Conservation (phyloP, 768 basidiomycete genomes). For the Mycena belliarum region DNA sequence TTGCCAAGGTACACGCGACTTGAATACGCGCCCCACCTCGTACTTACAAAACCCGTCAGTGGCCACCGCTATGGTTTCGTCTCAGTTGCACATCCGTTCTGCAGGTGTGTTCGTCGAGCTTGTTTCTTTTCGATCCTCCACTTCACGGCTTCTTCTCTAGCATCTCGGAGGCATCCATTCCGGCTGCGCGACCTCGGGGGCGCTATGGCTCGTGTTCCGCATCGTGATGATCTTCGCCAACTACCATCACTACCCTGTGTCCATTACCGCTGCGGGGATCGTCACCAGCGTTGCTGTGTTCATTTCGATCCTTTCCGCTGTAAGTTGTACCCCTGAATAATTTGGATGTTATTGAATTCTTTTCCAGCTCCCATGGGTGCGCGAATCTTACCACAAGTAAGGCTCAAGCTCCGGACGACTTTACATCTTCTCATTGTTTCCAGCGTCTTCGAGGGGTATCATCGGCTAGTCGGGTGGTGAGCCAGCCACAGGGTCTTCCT, state of each 20-base stretch:
- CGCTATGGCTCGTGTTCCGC: constrained; percentile 70
- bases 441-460: constrained; percentile 80
- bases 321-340: background rate
- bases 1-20: constrained; percentile 62
- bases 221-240: constrained; percentile 54
- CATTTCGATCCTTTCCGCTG: constrained; percentile 61
- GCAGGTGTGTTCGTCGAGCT: constrained; percentile 1
- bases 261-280: constrained; percentile 62
- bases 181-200: constrained; percentile 77
- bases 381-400: constrained; percentile 82
- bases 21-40: background rate
- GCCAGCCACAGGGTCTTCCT: constrained; percentile 8
- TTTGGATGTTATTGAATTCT: background rate
- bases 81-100: constrained; percentile 72
- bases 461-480: constrained; percentile 81
- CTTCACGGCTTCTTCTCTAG: constrained; percentile 29
- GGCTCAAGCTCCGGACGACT: constrained; percentile 16
- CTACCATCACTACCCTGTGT: constrained; percentile 50
- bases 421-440: background rate
- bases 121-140: background rate
- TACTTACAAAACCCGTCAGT: constrained; percentile 24
- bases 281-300: constrained; percentile 60
- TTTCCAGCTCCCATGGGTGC: constrained; percentile 64
- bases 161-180: constrained; percentile 85
- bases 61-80: constrained; percentile 64